Base-by-base conservation (phyloP, 495 filamentous ascomycete genomes). In the Pseudomonodictys pantanalensis region DNA sequence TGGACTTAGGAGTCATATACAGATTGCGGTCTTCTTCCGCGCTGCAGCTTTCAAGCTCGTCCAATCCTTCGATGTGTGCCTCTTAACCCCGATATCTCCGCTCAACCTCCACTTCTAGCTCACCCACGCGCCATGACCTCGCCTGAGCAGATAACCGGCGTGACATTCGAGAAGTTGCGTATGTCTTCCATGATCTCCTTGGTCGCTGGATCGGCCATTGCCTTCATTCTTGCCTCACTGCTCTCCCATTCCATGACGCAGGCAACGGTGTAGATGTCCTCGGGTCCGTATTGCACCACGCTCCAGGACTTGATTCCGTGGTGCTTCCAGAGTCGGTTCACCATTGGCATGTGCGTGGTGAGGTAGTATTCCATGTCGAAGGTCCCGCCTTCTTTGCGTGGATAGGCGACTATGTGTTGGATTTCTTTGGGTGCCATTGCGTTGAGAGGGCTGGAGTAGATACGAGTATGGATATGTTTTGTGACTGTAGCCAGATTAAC, bases 361-460 rank as follows among this genome's bases (percentile, higher is more conserved):
- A 67, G 45, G 56, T 69, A 69, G 60, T 69, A 69, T 24, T 64
- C 52, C 35, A 69, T 41, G 59, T 69, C 56, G 59, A 69, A 69
- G 18, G 50, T 67, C 24, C 39, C 52, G 32, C 33, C 61, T 12
- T 58, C 63, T 35, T 43, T 52, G n/a, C 53, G 39, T 1, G 66
- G 66, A 41, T 69, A 69, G 23, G n/a, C n/a, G n/a, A n/a, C n/a
- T n/a, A n/a, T n/a, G n/a, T n/a, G n/a, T n/a, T n/a, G n/a, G n/a
- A n/a, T n/a, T n/a, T n/a, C n/a, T n/a, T n/a, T n/a, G n/a, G n/a
- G n/a, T n/a, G n/a, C n/a, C n/a, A n/a, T n/a, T n/a, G n/a, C n/a
- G n/a, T n/a, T n/a, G n/a, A n/a, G n/a, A n/a, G n/a, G n/a, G n/a
- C n/a, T n/a, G n/a, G n/a, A n/a, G n/a, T n/a, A n/a, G n/a, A n/a